Base-by-base conservation (phyloP, 352 stramenopile species). In the Halophytophthora batemanensis region DNA sequence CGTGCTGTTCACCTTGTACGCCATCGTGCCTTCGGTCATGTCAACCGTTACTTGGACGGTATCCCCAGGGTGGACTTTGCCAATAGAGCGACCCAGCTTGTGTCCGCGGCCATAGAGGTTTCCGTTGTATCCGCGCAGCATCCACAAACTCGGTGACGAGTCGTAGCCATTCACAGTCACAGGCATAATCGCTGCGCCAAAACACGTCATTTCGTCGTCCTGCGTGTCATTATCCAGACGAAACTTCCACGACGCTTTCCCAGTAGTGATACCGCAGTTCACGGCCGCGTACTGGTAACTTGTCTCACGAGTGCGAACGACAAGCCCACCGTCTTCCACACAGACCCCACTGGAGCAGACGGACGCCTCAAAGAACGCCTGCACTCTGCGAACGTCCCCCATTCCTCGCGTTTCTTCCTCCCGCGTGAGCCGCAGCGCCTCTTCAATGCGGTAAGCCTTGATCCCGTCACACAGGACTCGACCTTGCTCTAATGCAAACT, bases 131-230 rank as follows among this genome's bases (percentile, higher is more conserved):
- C 87, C 85, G 40, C 89, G 75, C 2, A 95, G 56, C 89, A 97
- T 97, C 89, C 89, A 97, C 28, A 97, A 56, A 60, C 76, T 95
- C 8, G 86, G 82, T 19, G 86, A 96, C 13, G 87, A 95, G 49
- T 96, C 90, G 45, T 97, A 97, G 28, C 86, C 87, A 25, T 82
- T 92, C 1, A 92, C 83, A 22, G 78, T 89, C 38, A 96, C 81
- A 43, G 87, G 89, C 22, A 96, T 67, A 40, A 93, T 93, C 6
- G 87, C 86, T 21, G 89, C 89, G 44, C 89, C 89, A 65, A 97
- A 96, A 34, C 89, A 96, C 33, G 84, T 96, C 83, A 94, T 96
- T 57, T 97, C 89, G 36, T 97, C 89, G 43, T 95, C 90, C 18
- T 87, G 72, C 5, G 83, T 93, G 56, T 96, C 86, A 6, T 90